These are phyloP conservation scores for Kwoniella sp. DNA, from an alignment of 768 basidiomycete genomes.

Conservation along the genomic window DNA sequence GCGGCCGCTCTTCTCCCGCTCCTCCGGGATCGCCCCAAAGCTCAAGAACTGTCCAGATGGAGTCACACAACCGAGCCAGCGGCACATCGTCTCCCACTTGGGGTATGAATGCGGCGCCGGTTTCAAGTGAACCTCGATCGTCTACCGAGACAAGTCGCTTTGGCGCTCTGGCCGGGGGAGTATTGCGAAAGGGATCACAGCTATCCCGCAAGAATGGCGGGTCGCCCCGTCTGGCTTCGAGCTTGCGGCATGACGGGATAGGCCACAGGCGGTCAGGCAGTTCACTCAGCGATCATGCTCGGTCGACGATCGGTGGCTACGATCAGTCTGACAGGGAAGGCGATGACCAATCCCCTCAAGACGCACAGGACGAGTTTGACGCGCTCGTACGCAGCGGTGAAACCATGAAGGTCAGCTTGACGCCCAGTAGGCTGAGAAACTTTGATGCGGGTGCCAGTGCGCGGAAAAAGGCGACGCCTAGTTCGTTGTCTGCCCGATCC, in stretches of 20 bases:
- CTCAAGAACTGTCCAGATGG: slow-evolving; percentile 8
- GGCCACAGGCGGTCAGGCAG: slow-evolving; percentile 28
- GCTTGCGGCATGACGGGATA: slow-evolving; percentile 1
- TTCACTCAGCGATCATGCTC: slow-evolving; percentile 30
- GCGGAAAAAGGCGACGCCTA: no score
- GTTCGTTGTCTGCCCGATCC: background rate
- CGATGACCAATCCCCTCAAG: slow-evolving; percentile 16
- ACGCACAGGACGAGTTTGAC: slow-evolving; percentile 72
- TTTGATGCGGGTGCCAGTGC: slow-evolving; percentile 69
- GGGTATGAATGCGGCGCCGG: no score
- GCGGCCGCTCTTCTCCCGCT: slow-evolving; percentile 11
- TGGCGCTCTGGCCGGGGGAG: slow-evolving; percentile 8
- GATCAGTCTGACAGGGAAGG: slow-evolving; percentile 18
- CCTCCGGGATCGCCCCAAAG: slow-evolving; percentile 16
- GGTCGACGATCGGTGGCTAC: slow-evolving; percentile 31
- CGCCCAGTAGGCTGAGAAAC: slow-evolving; percentile 83
- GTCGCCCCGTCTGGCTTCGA: slow-evolving; percentile 1
- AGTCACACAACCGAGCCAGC: background rate
- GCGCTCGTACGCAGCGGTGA: slow-evolving; percentile 81
- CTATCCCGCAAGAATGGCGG: background rate
- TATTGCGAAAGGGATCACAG: slow-evolving; percentile 12
- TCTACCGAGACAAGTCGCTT: slow-evolving; percentile 11
- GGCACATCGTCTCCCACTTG: background rate
- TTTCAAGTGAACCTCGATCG: slow-evolving; percentile 2
- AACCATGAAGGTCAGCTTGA: slow-evolving; percentile 93